Conservation (phyloP, 2,329 filamentous ascomycete species). For the Botrytis pseudocinerea region DNA sequence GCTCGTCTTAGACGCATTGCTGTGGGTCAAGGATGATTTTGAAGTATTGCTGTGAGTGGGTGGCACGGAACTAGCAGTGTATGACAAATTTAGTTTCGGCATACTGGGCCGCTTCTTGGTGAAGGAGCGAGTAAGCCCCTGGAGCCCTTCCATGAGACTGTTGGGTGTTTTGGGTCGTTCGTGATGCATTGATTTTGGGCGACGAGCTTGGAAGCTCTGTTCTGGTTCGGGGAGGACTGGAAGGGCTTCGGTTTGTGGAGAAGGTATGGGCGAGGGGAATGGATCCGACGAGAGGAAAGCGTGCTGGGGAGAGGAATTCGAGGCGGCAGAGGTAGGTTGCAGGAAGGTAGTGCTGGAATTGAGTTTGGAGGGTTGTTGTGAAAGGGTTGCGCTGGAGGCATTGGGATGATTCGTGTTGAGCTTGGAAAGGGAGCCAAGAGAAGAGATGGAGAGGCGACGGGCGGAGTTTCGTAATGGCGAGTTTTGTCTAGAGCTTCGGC, state of each 20-base stretch:
- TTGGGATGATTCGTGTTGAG: slow-evolving; percentile 12
- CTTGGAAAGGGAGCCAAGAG: slow-evolving; percentile 20
- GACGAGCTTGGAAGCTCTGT: slow-evolving; percentile 14
- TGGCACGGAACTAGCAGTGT: background rate
- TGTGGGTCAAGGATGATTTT: slow-evolving; percentile 5
- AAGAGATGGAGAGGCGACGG: slow-evolving; percentile 30
- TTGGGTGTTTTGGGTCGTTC: slow-evolving; percentile 25
- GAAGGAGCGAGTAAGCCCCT: slow-evolving; percentile 20
- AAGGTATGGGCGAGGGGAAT: slow-evolving; percentile 29
- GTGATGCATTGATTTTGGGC: slow-evolving; percentile 14
- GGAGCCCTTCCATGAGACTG: slow-evolving; percentile 22
- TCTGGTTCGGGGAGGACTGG: slow-evolving; percentile 6
- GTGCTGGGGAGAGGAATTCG: slow-evolving; percentile 24
- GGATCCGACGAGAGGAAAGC: slow-evolving; percentile 38
- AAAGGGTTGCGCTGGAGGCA: background rate
- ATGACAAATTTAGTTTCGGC: slow-evolving; percentile 22
- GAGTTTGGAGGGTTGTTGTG: slow-evolving; percentile 16
- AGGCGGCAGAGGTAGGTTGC: slow-evolving; percentile 11
- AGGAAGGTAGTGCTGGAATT: slow-evolving; percentile 15
- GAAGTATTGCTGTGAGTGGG: slow-evolving; percentile 13
- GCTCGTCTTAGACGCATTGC: slow-evolving; percentile 19
- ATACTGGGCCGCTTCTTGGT: slow-evolving; percentile 23
- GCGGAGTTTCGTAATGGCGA: slow-evolving; percentile 2
- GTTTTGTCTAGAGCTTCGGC: slow-evolving; percentile 9
- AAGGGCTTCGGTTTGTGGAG: background rate